Evolutionary conservation across 1,139 yeast genomes (phyloP).

Genomic region (Spencermartinsiella ligniputridi): DNA sequence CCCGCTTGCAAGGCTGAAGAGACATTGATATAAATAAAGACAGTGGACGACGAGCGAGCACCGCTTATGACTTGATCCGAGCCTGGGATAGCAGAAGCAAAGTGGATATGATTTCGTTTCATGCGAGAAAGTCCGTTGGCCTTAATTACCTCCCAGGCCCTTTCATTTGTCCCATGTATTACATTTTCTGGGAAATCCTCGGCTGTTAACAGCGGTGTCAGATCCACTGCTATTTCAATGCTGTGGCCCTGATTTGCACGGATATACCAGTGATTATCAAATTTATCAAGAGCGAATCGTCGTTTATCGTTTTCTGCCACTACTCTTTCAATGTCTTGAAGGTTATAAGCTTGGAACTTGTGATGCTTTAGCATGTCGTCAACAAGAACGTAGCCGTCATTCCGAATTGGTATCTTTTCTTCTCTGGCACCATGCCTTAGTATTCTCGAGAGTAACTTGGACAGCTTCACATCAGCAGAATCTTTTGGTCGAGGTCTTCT

Average conservation of each 20-base stretch:
- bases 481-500: conserved; percentile 8
- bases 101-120: conserved; percentile 81
- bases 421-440: conserved; percentile 81
- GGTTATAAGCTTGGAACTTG: conserved; percentile 53
- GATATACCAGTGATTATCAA: conserved; percentile 38
- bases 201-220: conserved; percentile 21
- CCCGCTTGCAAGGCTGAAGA: conserved; percentile 43
- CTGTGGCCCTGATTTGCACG: conserved; percentile 96
- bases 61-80: conserved; percentile 59
- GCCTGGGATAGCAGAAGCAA: conserved; percentile 47
- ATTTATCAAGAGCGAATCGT: conserved; percentile 48
- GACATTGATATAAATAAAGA: conserved; percentile 60
- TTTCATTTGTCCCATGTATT: conserved; percentile 76
- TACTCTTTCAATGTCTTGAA: conserved; percentile 54
- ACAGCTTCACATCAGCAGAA: conserved; percentile 41
- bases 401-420: conserved; percentile 61
- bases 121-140: conserved; percentile 61
- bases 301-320: conserved; percentile 67
- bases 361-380: conserved; percentile 51
- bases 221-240: conserved; percentile 44
- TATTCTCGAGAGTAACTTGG: conserved; percentile 70
- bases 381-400: conserved; percentile 61
- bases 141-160: conserved; percentile 48
- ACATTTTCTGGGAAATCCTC: conserved; percentile 38
- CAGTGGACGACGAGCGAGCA: conserved; percentile 55